A percentile compares a stretch with the other conserved stretches of the same genome.
Evolutionary conservation across 805 yeast species (phyloP).

Genomic region (Lachancea lanzarotensis): DNA sequence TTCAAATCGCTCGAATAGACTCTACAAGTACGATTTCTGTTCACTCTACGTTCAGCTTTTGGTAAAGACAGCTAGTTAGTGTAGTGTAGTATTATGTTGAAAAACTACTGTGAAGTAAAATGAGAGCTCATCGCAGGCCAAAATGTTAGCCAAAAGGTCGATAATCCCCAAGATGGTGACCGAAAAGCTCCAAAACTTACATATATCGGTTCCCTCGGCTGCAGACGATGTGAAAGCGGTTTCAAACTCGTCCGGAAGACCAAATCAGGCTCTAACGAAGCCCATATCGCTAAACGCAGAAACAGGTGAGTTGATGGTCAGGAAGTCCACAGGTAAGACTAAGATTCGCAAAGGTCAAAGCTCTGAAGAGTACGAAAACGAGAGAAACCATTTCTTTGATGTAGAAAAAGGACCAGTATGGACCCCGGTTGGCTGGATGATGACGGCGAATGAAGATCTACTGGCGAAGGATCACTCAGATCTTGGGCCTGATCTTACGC

Average conservation of each 20-base stretch:
- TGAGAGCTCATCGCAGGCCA: conserved; percentile 2
- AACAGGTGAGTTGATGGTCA: conserved; percentile 40
- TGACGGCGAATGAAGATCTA: conserved; percentile 9
- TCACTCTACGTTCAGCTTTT: not conserved
- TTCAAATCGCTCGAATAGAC: no score
- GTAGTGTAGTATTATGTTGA: not conserved
- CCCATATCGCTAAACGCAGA: conserved; percentile 22
- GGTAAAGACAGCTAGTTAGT: no score
- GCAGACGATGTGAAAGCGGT: not conserved
- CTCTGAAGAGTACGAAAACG: conserved; percentile 52
- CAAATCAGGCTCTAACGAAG: conserved; percentile 19
- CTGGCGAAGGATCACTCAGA: conserved; percentile 16
- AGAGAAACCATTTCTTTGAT: conserved; percentile 42
- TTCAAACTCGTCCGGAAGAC: conserved; percentile 3
- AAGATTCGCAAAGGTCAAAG: conserved; percentile 63
- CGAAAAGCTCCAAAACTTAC: not conserved
- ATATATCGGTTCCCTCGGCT: not conserved
- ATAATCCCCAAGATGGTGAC: not conserved
- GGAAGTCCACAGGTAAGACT: conserved; percentile 41
- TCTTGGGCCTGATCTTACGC: conserved; percentile 24
- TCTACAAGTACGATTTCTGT: not conserved
- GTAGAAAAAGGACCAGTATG: conserved; percentile 49
- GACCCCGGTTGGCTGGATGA: conserved; percentile 36
- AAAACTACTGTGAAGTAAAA: not conserved
- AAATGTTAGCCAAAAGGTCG: not conserved